Evolutionary conservation across 768 basidiomycete species (phyloP).

Genomic region (Boletus tomentosulus): DNA sequence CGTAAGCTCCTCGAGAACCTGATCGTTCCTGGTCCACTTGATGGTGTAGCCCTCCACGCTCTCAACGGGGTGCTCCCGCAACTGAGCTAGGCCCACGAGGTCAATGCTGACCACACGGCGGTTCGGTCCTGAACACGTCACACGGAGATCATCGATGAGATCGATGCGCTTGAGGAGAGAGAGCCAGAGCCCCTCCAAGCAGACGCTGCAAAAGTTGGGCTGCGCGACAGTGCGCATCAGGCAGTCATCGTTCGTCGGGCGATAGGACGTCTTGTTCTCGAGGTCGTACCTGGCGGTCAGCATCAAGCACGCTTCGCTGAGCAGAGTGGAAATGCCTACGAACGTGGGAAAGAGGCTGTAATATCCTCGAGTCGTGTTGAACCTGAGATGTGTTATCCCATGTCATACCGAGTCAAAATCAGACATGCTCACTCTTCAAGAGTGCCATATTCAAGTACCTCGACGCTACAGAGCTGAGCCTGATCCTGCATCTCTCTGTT

Average conservation of each 20-base stretch:
- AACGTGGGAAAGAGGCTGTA: constrained; percentile 75
- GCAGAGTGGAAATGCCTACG: constrained; percentile 17
- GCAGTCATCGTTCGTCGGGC: constrained; percentile 82
- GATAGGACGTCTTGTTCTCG: constrained; percentile 59
- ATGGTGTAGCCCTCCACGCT: constrained; percentile 51
- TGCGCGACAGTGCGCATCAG: constrained; percentile 72
- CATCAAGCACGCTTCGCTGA: background rate
- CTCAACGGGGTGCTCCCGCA: constrained; percentile 32
- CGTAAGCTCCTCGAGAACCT: constrained; percentile 38
- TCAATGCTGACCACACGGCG: constrained; percentile 40
- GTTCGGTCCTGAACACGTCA: constrained; percentile 33
- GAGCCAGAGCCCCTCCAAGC: constrained; percentile 71
- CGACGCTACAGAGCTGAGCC: constrained; percentile 75
- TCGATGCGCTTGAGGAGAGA: constrained; percentile 54
- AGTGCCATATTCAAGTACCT: constrained; percentile 68
- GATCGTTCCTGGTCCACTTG: constrained; percentile 51
- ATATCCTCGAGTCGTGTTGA: constrained; percentile 51
- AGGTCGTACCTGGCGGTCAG: constrained; percentile 45
- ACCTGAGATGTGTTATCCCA: constrained; percentile 38
- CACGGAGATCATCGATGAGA: constrained; percentile 54
- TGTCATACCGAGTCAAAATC: background rate
- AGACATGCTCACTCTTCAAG: constrained; percentile 49
- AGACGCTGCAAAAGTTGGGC: constrained; percentile 72
- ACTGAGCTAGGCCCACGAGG: constrained; percentile 60
- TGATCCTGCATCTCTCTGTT: constrained; percentile 44